Conservation (phyloP, 192 early-diverging fungal genomes). For the Linderina pennispora region DNA sequence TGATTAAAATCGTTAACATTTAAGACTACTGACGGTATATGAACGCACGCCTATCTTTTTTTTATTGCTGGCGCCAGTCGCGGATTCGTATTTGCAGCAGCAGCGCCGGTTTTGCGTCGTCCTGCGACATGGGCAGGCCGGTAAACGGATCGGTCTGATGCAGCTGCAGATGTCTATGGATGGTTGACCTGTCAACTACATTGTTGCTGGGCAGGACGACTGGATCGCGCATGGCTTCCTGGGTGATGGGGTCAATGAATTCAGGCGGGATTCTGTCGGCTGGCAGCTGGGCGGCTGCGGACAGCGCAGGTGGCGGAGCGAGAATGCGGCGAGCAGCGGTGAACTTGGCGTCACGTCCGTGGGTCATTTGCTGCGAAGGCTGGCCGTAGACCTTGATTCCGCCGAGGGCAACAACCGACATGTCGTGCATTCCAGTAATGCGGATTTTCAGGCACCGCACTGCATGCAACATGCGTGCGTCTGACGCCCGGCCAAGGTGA, state of each 20-base stretch:
- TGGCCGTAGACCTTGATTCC: constrained; percentile 19
- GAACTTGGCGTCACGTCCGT: too few species aligned
- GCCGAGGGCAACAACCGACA: constrained; percentile 5
- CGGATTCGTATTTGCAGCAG: constrained; percentile 11
- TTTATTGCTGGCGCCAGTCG: constrained; percentile 1
- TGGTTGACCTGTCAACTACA: constrained; percentile 21
- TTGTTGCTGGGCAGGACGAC: constrained; percentile 14
- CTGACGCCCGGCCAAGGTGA: background rate
- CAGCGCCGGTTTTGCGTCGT: constrained; percentile 12
- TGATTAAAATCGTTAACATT: constrained; percentile 10
- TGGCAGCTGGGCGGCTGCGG: background rate
- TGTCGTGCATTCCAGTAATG: constrained; percentile 15
- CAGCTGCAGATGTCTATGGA: constrained; percentile 6
- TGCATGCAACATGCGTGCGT: constrained; percentile 5
- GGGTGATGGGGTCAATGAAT: constrained; percentile 24
- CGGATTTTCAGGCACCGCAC: constrained; percentile 6
- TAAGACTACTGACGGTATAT: constrained; percentile 42
- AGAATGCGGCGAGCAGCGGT: constrained; percentile 8
- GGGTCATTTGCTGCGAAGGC: too few species aligned
- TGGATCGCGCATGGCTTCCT: constrained; percentile 15
- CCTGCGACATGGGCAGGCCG: constrained; percentile 8
- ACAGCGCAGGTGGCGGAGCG: too few species aligned
- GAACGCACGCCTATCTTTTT: constrained; percentile 11
- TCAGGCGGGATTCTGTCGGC: constrained; percentile 24
- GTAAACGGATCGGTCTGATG: constrained; percentile 26